Conservation (phyloP, 2,329 filamentous ascomycete genomes). For the Cladophialophora immunda region DNA sequence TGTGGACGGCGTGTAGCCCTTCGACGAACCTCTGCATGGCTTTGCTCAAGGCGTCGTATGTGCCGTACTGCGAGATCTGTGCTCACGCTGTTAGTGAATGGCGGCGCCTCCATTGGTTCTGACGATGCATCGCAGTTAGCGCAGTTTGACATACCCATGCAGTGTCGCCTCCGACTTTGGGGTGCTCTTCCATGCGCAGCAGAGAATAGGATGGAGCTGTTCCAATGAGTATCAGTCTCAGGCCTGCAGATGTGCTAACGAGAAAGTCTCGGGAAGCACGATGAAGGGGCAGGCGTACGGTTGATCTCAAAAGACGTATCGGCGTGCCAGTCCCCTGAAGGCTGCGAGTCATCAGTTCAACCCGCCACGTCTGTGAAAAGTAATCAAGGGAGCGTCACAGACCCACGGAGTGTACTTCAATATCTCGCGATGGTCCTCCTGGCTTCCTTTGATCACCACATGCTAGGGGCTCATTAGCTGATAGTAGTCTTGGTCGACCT, state of each 20-base stretch:
- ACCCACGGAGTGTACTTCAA: constrained; percentile 58
- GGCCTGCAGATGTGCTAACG: neutral
- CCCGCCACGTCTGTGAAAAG: neutral
- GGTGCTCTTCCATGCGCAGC: constrained; percentile 39
- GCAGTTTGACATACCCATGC: constrained; percentile 33
- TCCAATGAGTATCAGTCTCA: neutral
- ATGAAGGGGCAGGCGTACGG: constrained; percentile 35
- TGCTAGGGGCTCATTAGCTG: constrained; percentile 40
- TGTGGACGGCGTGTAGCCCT: constrained; percentile 39
- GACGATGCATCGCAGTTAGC: neutral
- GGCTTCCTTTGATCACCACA: constrained; percentile 56
- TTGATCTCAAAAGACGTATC: constrained; percentile 43
- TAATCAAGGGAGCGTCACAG: constrained; percentile 22
- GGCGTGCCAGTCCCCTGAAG: constrained; percentile 37
- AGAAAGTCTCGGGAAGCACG: neutral
- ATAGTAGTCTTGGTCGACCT: neutral
- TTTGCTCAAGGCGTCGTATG: constrained; percentile 41
- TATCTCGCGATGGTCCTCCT: constrained; percentile 56
- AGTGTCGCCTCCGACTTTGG: constrained; percentile 41
- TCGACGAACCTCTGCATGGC: constrained; percentile 37
- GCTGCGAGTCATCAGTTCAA: neutral
- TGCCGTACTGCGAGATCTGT: constrained; percentile 44
- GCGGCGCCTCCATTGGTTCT: neutral
- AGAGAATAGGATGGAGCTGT: constrained; percentile 43
- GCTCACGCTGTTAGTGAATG: neutral